Evolutionary conservation across 2,329 filamentous ascomycete genomes (phyloP).

Genomic region (Lecanosticta acicola): DNA sequence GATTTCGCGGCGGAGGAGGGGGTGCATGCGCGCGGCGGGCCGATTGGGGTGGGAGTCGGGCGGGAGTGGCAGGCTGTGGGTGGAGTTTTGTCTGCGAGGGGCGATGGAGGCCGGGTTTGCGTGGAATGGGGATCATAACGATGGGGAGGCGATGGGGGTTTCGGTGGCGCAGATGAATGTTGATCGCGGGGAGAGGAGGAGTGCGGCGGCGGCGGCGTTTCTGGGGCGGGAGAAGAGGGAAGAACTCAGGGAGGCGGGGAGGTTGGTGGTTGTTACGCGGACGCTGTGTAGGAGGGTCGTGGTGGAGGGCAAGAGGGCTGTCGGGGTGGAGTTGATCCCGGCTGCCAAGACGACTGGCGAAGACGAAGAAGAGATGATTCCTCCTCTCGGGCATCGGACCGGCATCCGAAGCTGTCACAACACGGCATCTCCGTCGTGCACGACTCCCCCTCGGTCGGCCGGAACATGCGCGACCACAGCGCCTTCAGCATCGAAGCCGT

Average conservation of each 20-base stretch:
- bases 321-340: conserved; percentile 6
- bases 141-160: conserved; percentile 5
- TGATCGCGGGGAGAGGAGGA: conserved; percentile 5
- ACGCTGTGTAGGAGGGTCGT: conserved; percentile 6
- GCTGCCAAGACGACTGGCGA: no score
- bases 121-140: conserved; percentile 9
- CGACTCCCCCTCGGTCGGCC: neutral
- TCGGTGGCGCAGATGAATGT: conserved; percentile 11
- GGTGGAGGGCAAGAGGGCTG: conserved; percentile 5
- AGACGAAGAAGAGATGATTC: no score
- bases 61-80: conserved; percentile 11
- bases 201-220: conserved; percentile 5
- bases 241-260: conserved; percentile 1
- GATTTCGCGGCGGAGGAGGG: conserved; percentile 11
- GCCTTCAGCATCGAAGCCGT: conserved; percentile 8
- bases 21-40: conserved; percentile 11
- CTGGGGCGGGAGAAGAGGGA: neutral
- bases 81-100: conserved; percentile 8
- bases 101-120: neutral
- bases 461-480: neutral
- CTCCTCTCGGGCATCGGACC: no score
- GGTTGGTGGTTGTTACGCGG: conserved; percentile 3
- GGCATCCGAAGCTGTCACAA: neutral
- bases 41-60: conserved; percentile 6
- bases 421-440: neutral